Evolutionary conservation across 2,329 filamentous ascomycete species (phyloP), one percentile per base, ranked within the genome.

Genomic region (Penicillium fuscoglaucum): DNA sequence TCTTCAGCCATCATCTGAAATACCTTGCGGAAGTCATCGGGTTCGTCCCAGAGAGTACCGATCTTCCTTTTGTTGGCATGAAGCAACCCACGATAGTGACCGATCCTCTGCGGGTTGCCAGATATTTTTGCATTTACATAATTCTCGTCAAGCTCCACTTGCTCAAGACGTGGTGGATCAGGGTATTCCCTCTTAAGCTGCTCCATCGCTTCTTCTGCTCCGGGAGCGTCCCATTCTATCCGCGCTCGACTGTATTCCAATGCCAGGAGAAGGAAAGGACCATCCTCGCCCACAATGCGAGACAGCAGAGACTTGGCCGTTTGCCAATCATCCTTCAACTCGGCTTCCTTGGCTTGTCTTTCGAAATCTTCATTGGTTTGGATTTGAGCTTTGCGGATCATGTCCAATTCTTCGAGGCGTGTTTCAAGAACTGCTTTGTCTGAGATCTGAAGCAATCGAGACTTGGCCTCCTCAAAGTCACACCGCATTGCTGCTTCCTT

Each of bases 211-310:
- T 49, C 19, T 6, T 35, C 12, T 24, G 46, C 3, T 4, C 24
- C 19, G 7, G 1, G 1, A 1, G 3, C 3, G 6, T 17, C 13
- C 12, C 46, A 33, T 4, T 6, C 1, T 6, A 17, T 3, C 13
- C 19, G 29, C 35, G 15, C 2, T 35, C 9, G 13, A 33, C 31
- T 49, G 15, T 35, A 49, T 7, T 49, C 19, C 19, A 49, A n/a
- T 8, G 29, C 19, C 8, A 35, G 4, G 3, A 49, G 21, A 49
- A 37, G 46, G 15, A 49, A 49, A 24, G 12, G 2, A 5, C 2
- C 9, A n/a, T 37, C 19, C 9, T 49, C 21, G 29, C 46, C 21
- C 31, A 24, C 19, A 24, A 48, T 6, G 15, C 29, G 29, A 37
- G 46, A 37, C 3, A 35, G 15, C 12, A n/a, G 21, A 24, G 8